phyloP scores from a whole-genome alignment of 1,284 basidiomycete genomes.

The Hypsizygus ulmarius region DNA sequence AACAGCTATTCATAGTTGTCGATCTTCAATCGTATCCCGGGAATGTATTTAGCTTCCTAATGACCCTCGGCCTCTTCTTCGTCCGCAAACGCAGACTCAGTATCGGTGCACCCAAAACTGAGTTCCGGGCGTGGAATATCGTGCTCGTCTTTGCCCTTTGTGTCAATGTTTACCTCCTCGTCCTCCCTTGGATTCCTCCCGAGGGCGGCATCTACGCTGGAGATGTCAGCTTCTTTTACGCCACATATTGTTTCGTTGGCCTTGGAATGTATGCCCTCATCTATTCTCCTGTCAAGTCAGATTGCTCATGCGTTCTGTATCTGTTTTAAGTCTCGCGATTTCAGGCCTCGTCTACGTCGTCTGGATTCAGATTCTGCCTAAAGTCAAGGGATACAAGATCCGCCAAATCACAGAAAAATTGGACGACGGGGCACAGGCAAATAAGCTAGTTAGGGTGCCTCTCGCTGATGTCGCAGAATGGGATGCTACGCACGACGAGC shows the following conservation, averaged over 20 bases:
- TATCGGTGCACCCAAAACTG: constrained; percentile 33
- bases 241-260: constrained; percentile 38
- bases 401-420: constrained; percentile 29
- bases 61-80: constrained; percentile 40
- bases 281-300: not conserved
- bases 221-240: constrained; percentile 41
- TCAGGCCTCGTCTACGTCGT: constrained; percentile 27
- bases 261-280: constrained; percentile 30
- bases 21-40: constrained; percentile 39
- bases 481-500: constrained; percentile 34
- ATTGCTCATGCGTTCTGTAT: not conserved
- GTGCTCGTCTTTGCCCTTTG: constrained; percentile 39
- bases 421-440: constrained; percentile 31
- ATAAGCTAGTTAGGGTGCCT: constrained; percentile 30
- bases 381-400: constrained; percentile 26
- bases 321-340: constrained; percentile 24
- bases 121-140: constrained; percentile 40
- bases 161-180: constrained; percentile 42
- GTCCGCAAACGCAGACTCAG: constrained; percentile 35
- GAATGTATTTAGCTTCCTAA: constrained; percentile 39
- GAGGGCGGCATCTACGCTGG: constrained; percentile 33
- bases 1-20: constrained; percentile 23
- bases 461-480: constrained; percentile 29
- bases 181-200: constrained; percentile 45
- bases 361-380: constrained; percentile 28